Conservation (phyloP, 768 basidiomycete genomes). For the Termitomyces sp. region DNA sequence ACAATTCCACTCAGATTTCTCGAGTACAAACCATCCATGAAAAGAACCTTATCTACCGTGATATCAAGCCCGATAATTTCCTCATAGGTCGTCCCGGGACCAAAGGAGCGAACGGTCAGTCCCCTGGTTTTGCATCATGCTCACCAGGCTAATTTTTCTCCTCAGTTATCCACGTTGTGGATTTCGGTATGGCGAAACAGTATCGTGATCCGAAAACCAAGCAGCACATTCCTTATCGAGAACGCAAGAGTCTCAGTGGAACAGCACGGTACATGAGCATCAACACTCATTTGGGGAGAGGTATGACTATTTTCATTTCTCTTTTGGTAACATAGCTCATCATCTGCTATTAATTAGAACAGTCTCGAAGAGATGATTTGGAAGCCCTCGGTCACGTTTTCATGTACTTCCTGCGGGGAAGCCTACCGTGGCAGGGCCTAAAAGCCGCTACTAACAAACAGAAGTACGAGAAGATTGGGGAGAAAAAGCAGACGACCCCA, state of each 20-base stretch:
- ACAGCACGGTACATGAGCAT: constrained; percentile 99
- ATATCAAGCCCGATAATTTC: constrained; percentile 99
- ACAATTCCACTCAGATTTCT: constrained; percentile 54
- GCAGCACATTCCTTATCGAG: constrained; percentile 98
- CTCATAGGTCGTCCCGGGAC: constrained; percentile 92
- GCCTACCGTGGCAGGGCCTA: constrained; percentile 97
- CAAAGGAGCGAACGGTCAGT: constrained; percentile 78
- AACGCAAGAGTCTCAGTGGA: constrained; percentile 94
- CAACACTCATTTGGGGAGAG: constrained; percentile 96
- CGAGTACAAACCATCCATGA: constrained; percentile 98
- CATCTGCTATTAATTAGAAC: constrained; percentile 42
- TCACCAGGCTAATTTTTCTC: constrained; percentile 6
- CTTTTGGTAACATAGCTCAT: constrained; percentile 7
- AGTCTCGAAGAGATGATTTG: constrained; percentile 92
- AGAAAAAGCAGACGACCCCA: constrained; percentile 98
- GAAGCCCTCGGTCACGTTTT: constrained; percentile 99
- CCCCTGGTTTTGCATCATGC: not conserved
- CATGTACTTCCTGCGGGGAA: constrained; percentile 98
- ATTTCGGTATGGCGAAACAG: constrained; percentile 99
- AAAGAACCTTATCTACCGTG: constrained; percentile 98
- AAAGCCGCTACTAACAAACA: constrained; percentile 99
- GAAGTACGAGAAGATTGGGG: constrained; percentile 99
- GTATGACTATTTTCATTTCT: constrained; percentile 35
- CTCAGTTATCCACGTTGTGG: constrained; percentile 86
- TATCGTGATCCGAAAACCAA: constrained; percentile 99